phyloP scores from a whole-genome alignment of 2,329 filamentous ascomycete species.

The Pseudogymnoascus sp. region DNA sequence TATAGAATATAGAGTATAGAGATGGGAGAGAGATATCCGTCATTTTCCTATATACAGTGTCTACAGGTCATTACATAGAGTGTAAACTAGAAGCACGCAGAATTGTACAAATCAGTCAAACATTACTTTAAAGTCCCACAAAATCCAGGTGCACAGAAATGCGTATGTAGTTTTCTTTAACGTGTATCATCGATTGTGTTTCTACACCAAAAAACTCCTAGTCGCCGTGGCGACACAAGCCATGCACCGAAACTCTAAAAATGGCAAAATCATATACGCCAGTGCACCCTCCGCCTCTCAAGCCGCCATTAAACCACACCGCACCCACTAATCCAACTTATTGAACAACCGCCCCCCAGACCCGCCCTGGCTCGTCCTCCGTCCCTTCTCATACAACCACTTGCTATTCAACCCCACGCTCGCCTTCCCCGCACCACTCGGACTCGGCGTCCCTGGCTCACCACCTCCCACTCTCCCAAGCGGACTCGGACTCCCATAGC shows the following conservation, averaged over 20 bases:
- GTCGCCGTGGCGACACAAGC: background rate
- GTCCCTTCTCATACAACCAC: slow-evolving; percentile 85
- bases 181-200: background rate
- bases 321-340: background rate
- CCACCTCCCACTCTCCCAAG: slow-evolving; percentile 37
- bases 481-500: slow-evolving; percentile 51
- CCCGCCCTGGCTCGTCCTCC: slow-evolving; percentile 35
- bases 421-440: slow-evolving; percentile 55
- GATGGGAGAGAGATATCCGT: background rate
- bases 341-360: slow-evolving; percentile 19
- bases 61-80: slow-evolving; percentile 3
- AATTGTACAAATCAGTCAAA: background rate
- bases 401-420: slow-evolving; percentile 81
- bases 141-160: background rate
- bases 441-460: slow-evolving; percentile 61
- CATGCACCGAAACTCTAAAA: slow-evolving; percentile 4
- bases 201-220: background rate
- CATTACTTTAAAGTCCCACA: background rate
- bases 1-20: background rate
- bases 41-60: background rate
- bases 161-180: background rate
- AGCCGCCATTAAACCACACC: background rate
- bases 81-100: slow-evolving; percentile 2
- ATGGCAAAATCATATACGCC: background rate
- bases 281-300: background rate